These are phyloP conservation scores for Fusarium proliferatum DNA, from an alignment of 2,329 filamentous ascomycete genomes.

Conservation along the genomic window DNA sequence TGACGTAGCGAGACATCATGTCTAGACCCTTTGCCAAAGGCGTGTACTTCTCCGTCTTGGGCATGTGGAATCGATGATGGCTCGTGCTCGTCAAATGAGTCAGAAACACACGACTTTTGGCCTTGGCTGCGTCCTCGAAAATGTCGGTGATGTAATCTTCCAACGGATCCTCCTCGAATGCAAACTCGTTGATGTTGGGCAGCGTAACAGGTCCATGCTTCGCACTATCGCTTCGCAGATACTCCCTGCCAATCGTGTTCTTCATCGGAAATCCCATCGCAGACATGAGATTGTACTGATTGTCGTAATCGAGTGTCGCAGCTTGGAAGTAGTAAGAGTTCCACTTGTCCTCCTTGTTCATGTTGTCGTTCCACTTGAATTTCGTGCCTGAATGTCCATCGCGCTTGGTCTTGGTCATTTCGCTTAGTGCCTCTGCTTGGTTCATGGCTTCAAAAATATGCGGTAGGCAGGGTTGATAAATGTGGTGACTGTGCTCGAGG, in stretches of 20 bases:
- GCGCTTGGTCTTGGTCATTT: background rate
- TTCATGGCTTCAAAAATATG: conserved; percentile 53
- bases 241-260: conserved; percentile 45
- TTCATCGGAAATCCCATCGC: conserved; percentile 47
- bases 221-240: conserved; percentile 44
- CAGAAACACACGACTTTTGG: conserved; percentile 49
- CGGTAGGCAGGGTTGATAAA: conserved; percentile 59
- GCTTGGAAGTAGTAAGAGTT: conserved; percentile 50
- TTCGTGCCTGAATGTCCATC: background rate
- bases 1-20: conserved; percentile 49
- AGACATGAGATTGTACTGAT: conserved; percentile 47
- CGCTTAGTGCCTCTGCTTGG: conserved; percentile 14
- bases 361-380: background rate
- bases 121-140: conserved; percentile 46
- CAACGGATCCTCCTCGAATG: conserved; percentile 47
- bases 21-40: conserved; percentile 44
- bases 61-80: conserved; percentile 50
- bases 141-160: conserved; percentile 50
- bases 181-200: conserved; percentile 51
- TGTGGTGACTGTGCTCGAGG: conserved; percentile 53
- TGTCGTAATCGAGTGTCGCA: conserved; percentile 49
- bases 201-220: conserved; percentile 47
- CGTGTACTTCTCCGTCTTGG: conserved; percentile 43
- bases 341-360: conserved; percentile 44
- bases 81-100: conserved; percentile 52